phyloP scores from a whole-genome alignment of 83 land plant genomes.

The Picea mariana region DNA sequence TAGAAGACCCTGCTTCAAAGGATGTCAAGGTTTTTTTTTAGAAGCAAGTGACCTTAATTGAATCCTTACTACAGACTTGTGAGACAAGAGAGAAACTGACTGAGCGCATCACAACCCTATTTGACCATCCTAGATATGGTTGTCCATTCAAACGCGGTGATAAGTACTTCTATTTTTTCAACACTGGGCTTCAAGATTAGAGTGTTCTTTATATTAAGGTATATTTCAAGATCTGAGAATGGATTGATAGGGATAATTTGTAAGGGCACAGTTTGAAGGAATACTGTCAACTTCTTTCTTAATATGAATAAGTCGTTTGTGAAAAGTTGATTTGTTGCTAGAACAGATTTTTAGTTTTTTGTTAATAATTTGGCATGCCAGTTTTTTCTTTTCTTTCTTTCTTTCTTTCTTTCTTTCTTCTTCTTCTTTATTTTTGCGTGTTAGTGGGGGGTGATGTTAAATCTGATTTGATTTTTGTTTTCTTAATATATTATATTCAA shows the following conservation, averaged over 20 bases:
- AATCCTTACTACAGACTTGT: slow-evolving; percentile 60
- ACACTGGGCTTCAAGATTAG: slow-evolving; percentile 90
- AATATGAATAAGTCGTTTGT: no score
- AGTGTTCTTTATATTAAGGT: slow-evolving; percentile 91
- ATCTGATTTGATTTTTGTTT: no score
- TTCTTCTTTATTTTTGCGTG: no score
- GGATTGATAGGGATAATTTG: no score
- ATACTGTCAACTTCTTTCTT: no score
- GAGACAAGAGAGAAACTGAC: slow-evolving; percentile 64
- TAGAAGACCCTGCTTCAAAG: slow-evolving; percentile 76
- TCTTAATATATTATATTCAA: slow-evolving; percentile 29
- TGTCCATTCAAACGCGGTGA: slow-evolving; percentile 76
- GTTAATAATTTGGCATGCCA: no score
- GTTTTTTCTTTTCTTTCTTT: no score
- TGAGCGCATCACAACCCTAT: slow-evolving; percentile 57
- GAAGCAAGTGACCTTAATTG: slow-evolving; percentile 68
- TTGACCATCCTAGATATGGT: slow-evolving; percentile 74
- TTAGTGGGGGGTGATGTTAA: background rate
- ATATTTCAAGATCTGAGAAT: no score
- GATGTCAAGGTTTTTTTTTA: slow-evolving; percentile 87
- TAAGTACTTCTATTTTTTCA: slow-evolving; percentile 85
- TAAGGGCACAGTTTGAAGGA: no score
- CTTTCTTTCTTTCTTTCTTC: no score
- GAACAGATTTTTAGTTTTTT: no score
- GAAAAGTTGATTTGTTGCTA: no score